Evolutionary conservation across 2,329 filamentous ascomycete genomes (phyloP).

Genomic region (Trichophyton benhamiae): DNA sequence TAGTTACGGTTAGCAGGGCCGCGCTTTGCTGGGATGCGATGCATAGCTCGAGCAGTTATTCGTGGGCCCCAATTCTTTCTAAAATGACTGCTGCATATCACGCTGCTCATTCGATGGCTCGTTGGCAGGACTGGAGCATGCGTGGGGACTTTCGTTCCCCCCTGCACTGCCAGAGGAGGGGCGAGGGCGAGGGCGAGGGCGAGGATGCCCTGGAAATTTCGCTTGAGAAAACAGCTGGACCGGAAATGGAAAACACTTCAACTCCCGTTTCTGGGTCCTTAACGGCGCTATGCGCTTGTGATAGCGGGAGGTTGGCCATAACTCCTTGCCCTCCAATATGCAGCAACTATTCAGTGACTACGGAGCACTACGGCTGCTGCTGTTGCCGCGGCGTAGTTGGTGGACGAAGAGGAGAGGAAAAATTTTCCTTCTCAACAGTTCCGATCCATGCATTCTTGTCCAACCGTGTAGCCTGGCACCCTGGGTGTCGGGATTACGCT

Average conservation of each 20-base stretch:
- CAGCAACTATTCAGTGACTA: no score
- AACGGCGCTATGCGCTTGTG: background rate
- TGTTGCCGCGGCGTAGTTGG: background rate
- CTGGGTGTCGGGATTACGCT: background rate
- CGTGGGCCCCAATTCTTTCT: background rate
- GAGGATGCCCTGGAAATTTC: background rate
- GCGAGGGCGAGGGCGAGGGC: background rate
- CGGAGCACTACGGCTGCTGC: background rate
- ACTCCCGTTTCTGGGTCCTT: background rate
- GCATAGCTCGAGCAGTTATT: background rate
- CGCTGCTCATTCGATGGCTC: slow-evolving; percentile 1
- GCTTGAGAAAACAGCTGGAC: background rate
- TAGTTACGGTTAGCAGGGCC: background rate
- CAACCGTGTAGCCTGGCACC: background rate
- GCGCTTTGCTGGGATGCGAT: background rate
- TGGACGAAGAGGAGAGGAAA: background rate
- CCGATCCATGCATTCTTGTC: background rate
- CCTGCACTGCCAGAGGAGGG: background rate
- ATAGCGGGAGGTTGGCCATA: background rate
- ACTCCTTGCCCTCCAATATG: no score
- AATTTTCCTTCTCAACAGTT: background rate
- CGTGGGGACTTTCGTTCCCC: background rate
- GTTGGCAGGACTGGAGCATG: background rate
- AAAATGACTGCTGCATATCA: background rate
- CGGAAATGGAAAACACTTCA: background rate